These are phyloP conservation scores for Spathaspora sp. DNA, from an alignment of 805 yeast species.

Conservation along the genomic window DNA sequence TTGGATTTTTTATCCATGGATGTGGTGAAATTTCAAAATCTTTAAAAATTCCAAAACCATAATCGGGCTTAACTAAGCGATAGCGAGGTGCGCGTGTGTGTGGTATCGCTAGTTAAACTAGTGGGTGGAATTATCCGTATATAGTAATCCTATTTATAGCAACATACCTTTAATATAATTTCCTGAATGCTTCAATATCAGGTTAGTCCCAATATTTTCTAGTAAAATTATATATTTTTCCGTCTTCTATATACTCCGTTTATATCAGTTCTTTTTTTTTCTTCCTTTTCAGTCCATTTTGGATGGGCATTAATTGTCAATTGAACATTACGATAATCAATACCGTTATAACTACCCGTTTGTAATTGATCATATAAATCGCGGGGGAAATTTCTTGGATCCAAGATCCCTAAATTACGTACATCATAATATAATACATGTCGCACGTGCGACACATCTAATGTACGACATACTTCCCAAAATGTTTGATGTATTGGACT, in stretches of 20 bases:
- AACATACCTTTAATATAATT: too few species aligned
- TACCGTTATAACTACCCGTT: constrained; percentile 21
- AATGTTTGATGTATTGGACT: constrained; percentile 31
- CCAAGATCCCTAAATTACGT: constrained; percentile 31
- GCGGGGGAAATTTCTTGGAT: constrained; percentile 32
- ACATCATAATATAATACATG: constrained; percentile 24
- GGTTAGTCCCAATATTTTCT: neutral
- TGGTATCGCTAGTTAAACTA: too few species aligned
- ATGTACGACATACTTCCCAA: constrained; percentile 32
- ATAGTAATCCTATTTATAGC: neutral
- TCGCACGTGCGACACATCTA: constrained; percentile 26
- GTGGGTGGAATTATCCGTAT: neutral
- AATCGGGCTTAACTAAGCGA: constrained; percentile 8
- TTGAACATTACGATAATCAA: constrained; percentile 19
- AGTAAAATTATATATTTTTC: neutral
- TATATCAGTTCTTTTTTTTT: neutral
- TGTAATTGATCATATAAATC: constrained; percentile 23
- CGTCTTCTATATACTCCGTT: neutral
- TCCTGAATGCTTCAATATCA: too few species aligned
- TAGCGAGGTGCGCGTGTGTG: too few species aligned
- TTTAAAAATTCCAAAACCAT: constrained; percentile 86
- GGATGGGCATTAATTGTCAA: constrained; percentile 14
- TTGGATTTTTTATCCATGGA: constrained; percentile 73
- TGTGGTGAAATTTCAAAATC: constrained; percentile 90
- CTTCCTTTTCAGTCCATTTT: constrained; percentile 3